These are phyloP conservation scores for Pythium utonaiense DNA, from an alignment of 352 stramenopile species.

Conservation along the genomic window DNA sequence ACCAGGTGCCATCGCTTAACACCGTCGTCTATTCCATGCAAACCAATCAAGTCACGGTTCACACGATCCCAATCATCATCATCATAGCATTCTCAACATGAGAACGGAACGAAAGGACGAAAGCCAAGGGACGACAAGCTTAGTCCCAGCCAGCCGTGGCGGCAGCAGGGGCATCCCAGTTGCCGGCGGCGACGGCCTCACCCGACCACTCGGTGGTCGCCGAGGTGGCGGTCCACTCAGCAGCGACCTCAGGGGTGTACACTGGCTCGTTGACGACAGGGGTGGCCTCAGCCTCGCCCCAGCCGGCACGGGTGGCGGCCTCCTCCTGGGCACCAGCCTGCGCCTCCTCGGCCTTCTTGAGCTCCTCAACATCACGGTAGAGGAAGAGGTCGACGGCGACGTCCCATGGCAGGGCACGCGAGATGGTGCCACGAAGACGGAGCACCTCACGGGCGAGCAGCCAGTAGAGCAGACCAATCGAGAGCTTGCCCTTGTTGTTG, in stretches of 20 bases:
- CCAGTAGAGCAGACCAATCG: conserved; percentile 99
- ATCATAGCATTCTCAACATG: conserved; percentile 22
- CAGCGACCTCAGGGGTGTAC: conserved; percentile 44
- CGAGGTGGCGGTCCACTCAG: conserved; percentile 62
- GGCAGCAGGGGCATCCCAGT: conserved; percentile 53
- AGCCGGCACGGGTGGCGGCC: conserved; percentile 60
- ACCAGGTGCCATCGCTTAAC: conserved; percentile 91
- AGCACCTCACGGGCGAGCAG: conserved; percentile 98
- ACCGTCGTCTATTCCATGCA: conserved; percentile 92
- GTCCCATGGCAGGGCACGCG: conserved; percentile 94
- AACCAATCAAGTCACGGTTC: conserved; percentile 21
- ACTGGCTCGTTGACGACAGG: conserved; percentile 44
- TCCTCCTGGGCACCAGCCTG: conserved; percentile 85
- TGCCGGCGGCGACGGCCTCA: conserved; percentile 48
- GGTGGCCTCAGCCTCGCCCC: conserved; percentile 57
- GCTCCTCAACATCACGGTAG: conserved; percentile 99
- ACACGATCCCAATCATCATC: conserved; percentile 10
- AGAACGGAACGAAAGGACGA: conserved; percentile 24
- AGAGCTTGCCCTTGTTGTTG: conserved; percentile 99
- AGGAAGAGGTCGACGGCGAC: conserved; percentile 99
- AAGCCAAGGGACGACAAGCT: conserved; percentile 28
- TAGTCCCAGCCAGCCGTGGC: conserved; percentile 78
- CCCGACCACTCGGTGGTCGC: conserved; percentile 71
- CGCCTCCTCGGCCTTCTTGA: conserved; percentile 99
- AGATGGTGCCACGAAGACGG: conserved; percentile 96